Conservation (phyloP, 345 rosid species). For the Pugionium cornutum region DNA sequence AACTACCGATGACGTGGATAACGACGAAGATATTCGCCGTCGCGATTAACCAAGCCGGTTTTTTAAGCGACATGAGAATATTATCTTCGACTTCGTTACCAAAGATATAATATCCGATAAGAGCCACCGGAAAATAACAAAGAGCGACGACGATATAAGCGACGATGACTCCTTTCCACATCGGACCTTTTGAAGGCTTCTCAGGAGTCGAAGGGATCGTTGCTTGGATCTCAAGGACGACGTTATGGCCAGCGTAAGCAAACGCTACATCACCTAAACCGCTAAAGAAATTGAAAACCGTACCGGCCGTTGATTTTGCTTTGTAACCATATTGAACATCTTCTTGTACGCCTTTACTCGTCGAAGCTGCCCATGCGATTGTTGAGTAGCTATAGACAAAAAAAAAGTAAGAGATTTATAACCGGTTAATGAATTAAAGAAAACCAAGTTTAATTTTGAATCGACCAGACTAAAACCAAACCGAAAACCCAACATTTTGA, state of each 20-base stretch:
- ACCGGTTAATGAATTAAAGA: too few relatives aligned
- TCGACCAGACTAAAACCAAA: too few relatives aligned
- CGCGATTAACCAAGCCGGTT: constrained; percentile 71
- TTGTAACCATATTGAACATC: constrained; percentile 55
- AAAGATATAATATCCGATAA: constrained; percentile 60
- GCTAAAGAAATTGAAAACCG: constrained; percentile 62
- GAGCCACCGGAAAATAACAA: constrained; percentile 83
- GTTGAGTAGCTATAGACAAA: constrained; percentile 57
- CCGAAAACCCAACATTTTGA: too few relatives aligned
- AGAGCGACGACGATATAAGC: constrained; percentile 74
- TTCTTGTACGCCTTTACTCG: constrained; percentile 54
- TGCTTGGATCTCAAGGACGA: constrained; percentile 86
- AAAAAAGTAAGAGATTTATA: too few relatives aligned
- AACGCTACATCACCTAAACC: constrained; percentile 86
- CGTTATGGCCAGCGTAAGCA: constrained; percentile 83
- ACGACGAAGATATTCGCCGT: constrained; percentile 70
- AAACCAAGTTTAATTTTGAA: too few relatives aligned
- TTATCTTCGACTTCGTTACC: constrained; percentile 67
- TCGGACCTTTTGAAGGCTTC: constrained; percentile 82
- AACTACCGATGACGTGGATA: constrained; percentile 78
- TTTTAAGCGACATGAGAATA: constrained; percentile 62
- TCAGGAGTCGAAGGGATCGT: constrained; percentile 85
- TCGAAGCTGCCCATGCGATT: constrained; percentile 74
- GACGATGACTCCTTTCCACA: constrained; percentile 79
- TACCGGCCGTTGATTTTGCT: constrained; percentile 47